Conservation (phyloP, 805 yeast species). For the Wickerhamomyces chambardii region DNA sequence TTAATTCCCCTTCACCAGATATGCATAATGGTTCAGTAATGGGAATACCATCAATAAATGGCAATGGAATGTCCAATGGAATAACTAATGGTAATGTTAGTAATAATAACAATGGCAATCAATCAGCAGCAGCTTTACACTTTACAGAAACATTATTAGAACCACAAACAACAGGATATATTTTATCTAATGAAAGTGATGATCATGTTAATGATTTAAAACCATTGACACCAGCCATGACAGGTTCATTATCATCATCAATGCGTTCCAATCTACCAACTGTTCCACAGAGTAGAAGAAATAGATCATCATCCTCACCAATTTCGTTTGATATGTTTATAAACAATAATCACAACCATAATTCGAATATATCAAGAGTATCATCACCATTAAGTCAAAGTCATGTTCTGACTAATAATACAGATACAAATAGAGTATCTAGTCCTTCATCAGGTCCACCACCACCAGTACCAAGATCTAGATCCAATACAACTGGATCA, state of each 20-base stretch:
- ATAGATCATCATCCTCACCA: conserved; percentile 16
- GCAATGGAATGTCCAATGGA: too few species aligned
- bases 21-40: conserved; percentile 8
- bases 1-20: neutral
- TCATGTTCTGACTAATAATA: conserved; percentile 30
- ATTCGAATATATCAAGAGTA: conserved; percentile 3
- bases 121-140: conserved; percentile 12
- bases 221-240: conserved; percentile 27
- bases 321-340: conserved; percentile 4
- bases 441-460: conserved; percentile 22
- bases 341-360: neutral
- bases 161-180: conserved; percentile 2
- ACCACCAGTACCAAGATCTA: conserved; percentile 28
- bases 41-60: conserved; percentile 15
- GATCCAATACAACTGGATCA: conserved; percentile 19
- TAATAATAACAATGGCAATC: neutral
- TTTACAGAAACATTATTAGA: conserved; percentile 21
- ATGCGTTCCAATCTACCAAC: conserved; percentile 14
- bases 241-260: conserved; percentile 30
- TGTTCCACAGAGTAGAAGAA: conserved; percentile 6
- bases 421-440: conserved; percentile 21
- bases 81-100: too few species aligned
- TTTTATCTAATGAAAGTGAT: too few species aligned
- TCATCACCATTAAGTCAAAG: conserved; percentile 24
- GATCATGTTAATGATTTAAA: too few species aligned